These are phyloP conservation scores for Nidularia sp. DNA, from an alignment of 768 basidiomycete genomes.

Conservation along the genomic window DNA sequence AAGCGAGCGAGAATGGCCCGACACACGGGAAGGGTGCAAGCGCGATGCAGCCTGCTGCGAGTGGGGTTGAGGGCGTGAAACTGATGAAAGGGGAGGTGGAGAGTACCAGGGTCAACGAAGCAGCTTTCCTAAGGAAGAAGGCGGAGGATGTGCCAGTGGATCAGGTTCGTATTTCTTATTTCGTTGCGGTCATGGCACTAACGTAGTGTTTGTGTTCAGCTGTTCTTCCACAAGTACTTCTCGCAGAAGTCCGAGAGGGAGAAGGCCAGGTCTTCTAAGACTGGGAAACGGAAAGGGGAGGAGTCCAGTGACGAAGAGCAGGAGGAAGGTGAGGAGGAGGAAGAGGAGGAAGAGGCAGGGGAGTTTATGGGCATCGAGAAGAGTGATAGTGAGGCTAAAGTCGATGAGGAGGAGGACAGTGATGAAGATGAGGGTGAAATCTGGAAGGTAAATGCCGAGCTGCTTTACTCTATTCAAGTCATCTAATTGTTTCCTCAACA, in stretches of 20 bases:
- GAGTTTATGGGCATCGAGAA: constrained; percentile 30
- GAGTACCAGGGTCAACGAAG: constrained; percentile 62
- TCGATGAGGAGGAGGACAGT: constrained; percentile 32
- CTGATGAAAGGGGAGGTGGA: constrained; percentile 58
- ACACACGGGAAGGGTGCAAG: constrained; percentile 64
- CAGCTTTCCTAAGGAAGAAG: constrained; percentile 66
- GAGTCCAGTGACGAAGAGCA: constrained; percentile 32
- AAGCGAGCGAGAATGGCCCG: constrained; percentile 21
- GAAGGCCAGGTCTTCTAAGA: constrained; percentile 39
- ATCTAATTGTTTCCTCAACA: constrained; percentile 21
- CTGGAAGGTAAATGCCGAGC: constrained; percentile 68
- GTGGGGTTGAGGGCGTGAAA: constrained; percentile 67
- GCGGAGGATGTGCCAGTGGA: constrained; percentile 79
- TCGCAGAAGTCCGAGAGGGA: constrained; percentile 60
- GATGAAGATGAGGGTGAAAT: constrained; percentile 51
- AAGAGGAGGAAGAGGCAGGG: constrained; percentile 33
- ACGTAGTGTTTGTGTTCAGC: constrained; percentile 27
- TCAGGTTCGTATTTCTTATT: constrained; percentile 47
- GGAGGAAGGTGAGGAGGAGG: constrained; percentile 33
- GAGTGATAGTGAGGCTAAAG: constrained; percentile 32
- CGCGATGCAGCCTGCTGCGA: constrained; percentile 93
- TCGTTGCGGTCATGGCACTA: neutral
- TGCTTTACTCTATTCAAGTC: neutral
- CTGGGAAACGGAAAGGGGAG: constrained; percentile 25
- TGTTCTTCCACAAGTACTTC: constrained; percentile 93